Evolutionary conservation across 176 grass and related monocot species (phyloP).

Genomic region (Saccharum officinarum): DNA sequence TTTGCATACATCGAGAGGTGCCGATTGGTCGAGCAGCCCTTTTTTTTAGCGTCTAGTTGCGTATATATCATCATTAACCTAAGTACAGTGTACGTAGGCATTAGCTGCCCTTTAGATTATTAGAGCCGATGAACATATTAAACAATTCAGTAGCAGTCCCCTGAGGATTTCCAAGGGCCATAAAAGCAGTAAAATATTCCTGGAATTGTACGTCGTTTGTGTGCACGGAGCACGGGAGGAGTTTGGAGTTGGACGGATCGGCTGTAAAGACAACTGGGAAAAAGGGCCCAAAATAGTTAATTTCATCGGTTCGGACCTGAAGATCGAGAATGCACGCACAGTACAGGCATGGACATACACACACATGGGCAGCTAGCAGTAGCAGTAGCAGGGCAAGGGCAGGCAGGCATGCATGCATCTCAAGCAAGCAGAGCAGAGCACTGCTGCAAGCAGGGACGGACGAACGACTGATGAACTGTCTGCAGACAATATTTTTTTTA

Average conservation of each 20-base stretch:
- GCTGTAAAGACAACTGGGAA: conserved; percentile 7
- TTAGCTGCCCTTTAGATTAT: background rate
- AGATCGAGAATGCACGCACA: background rate
- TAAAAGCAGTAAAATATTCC: background rate
- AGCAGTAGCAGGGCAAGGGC: too few species aligned
- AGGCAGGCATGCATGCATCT: background rate
- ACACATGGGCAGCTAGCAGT: conserved; percentile 8
- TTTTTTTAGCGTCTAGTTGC: conserved; percentile 5
- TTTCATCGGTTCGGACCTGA: background rate
- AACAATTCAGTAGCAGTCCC: background rate
- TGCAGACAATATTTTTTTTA: background rate
- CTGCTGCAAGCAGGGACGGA: background rate
- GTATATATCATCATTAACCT: background rate
- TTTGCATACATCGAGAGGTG: background rate
- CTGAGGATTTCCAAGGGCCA: conserved; percentile 12
- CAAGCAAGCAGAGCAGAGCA: too few species aligned
- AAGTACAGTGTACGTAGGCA: conserved; percentile 15
- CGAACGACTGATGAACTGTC: background rate
- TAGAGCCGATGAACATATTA: background rate
- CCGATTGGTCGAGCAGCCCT: background rate
- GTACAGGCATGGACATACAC: background rate
- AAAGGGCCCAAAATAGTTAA: background rate
- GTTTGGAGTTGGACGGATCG: background rate
- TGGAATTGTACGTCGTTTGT: background rate
- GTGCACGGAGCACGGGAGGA: background rate